Conservation (phyloP, 495 filamentous ascomycete genomes). For the Corynascus novoguineensis region DNA sequence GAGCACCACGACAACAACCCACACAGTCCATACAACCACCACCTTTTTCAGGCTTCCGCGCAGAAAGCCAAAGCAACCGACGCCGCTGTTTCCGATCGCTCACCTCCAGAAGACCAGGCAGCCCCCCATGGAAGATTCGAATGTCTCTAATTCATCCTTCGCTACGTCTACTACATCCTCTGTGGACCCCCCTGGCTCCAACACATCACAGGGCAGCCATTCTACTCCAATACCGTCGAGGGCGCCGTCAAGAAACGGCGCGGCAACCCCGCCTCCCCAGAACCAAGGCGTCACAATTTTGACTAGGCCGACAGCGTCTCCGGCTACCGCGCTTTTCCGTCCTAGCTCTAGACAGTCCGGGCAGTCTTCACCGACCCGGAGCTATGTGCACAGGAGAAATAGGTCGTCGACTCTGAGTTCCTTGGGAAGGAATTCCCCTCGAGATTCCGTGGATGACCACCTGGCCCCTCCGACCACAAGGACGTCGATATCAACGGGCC, state of each 20-base stretch:
- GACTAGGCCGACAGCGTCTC: slow-evolving; percentile 33
- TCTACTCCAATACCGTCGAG: slow-evolving; percentile 45
- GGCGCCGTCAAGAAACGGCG: slow-evolving; percentile 43
- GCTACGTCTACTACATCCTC: slow-evolving; percentile 24
- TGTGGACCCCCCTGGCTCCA: slow-evolving; percentile 11
- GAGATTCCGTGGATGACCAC: slow-evolving; percentile 55
- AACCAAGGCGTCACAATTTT: slow-evolving; percentile 22
- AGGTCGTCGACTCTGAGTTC: slow-evolving; percentile 91
- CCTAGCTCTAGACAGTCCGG: slow-evolving; percentile 62
- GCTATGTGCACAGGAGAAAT: slow-evolving; percentile 53
- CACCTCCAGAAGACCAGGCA: slow-evolving; percentile 69
- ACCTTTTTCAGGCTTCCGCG: slow-evolving; percentile 79
- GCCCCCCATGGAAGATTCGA: slow-evolving; percentile 26
- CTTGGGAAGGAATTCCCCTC: slow-evolving; percentile 40
- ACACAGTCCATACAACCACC: slow-evolving; percentile 57
- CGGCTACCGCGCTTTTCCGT: slow-evolving; percentile 56
- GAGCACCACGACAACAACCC: slow-evolving; percentile 56
- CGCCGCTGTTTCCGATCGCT: slow-evolving; percentile 63
- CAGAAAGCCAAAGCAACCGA: slow-evolving; percentile 68
- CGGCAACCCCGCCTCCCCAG: slow-evolving; percentile 33
- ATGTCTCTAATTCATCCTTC: slow-evolving; percentile 30
- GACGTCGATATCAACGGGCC: slow-evolving; percentile 76
- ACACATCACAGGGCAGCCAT: slow-evolving; percentile 23
- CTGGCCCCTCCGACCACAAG: slow-evolving; percentile 53
- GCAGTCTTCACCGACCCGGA: slow-evolving; percentile 63